Evolutionary conservation across 2,329 filamentous ascomycete genomes (phyloP).

Genomic region (Scytalidium sp.): DNA sequence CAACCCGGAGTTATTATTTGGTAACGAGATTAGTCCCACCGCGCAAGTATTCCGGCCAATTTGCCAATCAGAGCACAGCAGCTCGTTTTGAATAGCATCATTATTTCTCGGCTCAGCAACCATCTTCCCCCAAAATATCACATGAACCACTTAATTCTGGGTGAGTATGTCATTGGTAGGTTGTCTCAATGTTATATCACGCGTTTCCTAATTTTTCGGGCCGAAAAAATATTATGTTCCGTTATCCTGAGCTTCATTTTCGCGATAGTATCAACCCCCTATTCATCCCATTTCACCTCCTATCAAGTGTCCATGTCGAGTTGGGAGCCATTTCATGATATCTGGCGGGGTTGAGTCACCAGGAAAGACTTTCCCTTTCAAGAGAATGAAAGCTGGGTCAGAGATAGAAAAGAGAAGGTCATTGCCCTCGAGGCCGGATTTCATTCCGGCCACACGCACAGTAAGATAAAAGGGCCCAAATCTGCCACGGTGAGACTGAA

Average conservation of each 20-base stretch:
- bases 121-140: not conserved
- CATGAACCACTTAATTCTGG: not conserved
- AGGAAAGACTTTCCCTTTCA: conserved; percentile 17
- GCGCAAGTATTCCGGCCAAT: conserved; percentile 16
- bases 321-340: not conserved
- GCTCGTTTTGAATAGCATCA: conserved; percentile 3
- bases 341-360: not conserved
- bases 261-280: not conserved
- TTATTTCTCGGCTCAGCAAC: not conserved
- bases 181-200: not conserved
- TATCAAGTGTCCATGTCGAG: not conserved
- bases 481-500: conserved; percentile 6
- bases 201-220: not conserved
- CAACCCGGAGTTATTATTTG: no score
- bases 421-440: conserved; percentile 23
- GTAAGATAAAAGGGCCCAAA: conserved; percentile 21
- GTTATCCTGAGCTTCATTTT: not conserved
- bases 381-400: conserved; percentile 13
- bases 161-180: not conserved
- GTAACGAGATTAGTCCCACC: conserved; percentile 6
- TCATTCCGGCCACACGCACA: conserved; percentile 23
- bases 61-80: conserved; percentile 10
- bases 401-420: conserved; percentile 4
- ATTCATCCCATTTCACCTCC: not conserved
- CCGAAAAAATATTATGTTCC: not conserved